Base-by-base conservation (phyloP, 1,139 yeast species). In the Candida frijolesensis region DNA sequence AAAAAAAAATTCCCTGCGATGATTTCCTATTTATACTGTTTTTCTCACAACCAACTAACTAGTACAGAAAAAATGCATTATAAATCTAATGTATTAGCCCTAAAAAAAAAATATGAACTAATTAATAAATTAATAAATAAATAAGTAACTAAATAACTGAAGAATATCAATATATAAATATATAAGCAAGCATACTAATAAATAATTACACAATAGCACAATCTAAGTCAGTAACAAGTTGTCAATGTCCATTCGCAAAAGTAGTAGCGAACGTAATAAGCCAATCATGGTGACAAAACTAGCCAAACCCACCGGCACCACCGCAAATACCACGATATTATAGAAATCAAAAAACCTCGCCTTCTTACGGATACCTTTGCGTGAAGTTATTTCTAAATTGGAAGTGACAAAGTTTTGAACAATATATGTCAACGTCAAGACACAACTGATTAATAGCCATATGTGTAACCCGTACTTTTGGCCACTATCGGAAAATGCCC, bases 251-350 rank as follows among this genome's bases (percentile, higher is more conserved):
- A 89, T 71, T 52, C 96, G 78, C 45, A 90, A 75, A 38, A 91
- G 88, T 59, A 91, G 74, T 46, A 91, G 67, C 48, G 90, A 82
- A 55, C 97, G 72, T 30, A 91, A 70, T 46, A 92, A 70, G 0
- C 92, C 95, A 29, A 91, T 74, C 96, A 92, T 90, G 4, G 98
- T 91, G 27, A 92, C 70, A 61, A 94, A 94, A 60, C 97, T 89
- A 2, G 99, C 97, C 54, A 94, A 62, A 0, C 99, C 99, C 22
- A 94, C 92, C 0, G 99, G 99, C 5, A 94, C 97, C 48, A 94
- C 98, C 1, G 98, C 97, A 73, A 89, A 94, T 1, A 94, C 97
- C 1, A 89, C 92, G 45, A 94, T 88, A 59, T 89, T 90, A 67
- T 91, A 88, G 52, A 86, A 75, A 62, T 87, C 91, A 56, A 94